These are phyloP conservation scores for Blastobotrys buckinghamii DNA, from an alignment of 1,139 yeast genomes.

Conservation along the genomic window DNA sequence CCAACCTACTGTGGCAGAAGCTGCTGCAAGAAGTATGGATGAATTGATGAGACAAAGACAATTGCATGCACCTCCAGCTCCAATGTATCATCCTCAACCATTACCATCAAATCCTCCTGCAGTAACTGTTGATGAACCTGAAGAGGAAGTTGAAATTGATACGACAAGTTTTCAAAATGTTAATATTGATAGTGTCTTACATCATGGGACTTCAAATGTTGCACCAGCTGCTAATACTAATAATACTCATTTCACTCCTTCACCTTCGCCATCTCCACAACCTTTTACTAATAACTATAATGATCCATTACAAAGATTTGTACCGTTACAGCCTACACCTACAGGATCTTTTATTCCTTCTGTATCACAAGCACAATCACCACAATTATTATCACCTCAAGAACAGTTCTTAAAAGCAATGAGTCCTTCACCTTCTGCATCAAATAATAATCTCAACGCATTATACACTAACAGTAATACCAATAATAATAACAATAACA, in stretches of 20 bases:
- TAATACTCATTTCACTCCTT: slow-evolving; percentile 11
- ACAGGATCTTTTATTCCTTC: slow-evolving; percentile 2
- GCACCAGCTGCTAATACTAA: slow-evolving; percentile 19
- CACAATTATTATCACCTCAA: slow-evolving; percentile 7
- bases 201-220: slow-evolving; percentile 34
- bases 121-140: slow-evolving; percentile 26
- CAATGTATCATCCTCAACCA: slow-evolving; percentile 9
- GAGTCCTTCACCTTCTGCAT: slow-evolving; percentile 8
- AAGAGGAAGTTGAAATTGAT: slow-evolving; percentile 31
- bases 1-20: slow-evolving; percentile 36
- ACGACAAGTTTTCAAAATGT: slow-evolving; percentile 34
- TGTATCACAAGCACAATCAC: neutral
- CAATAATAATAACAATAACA: neutral
- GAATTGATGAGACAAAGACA: slow-evolving; percentile 34
- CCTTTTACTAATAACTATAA: neutral
- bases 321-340: slow-evolving; percentile 10
- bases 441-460: too few species aligned
- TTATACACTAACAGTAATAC: slow-evolving; percentile 3
- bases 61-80: slow-evolving; percentile 14
- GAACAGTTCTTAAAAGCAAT: slow-evolving; percentile 10
- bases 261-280: slow-evolving; percentile 16
- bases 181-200: slow-evolving; percentile 35
- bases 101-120: slow-evolving; percentile 1
- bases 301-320: slow-evolving; percentile 5
- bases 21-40: slow-evolving; percentile 36